These are phyloP conservation scores for Wickerhamomyces subpelliculosus DNA, from an alignment of 805 yeast species.

Conservation along the genomic window DNA sequence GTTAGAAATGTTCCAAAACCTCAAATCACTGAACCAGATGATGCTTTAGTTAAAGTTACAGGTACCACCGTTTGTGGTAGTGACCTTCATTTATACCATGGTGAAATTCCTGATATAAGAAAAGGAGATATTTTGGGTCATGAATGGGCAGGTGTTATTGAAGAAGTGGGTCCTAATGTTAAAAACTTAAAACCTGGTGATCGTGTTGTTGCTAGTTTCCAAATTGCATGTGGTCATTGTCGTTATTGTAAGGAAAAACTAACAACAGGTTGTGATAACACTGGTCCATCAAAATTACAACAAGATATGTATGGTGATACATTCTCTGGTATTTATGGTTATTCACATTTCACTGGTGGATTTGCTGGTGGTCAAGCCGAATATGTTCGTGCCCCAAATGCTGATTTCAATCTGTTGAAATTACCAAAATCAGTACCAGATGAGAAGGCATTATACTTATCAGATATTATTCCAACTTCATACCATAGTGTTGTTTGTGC, in stretches of 20 bases:
- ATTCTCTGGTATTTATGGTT: background rate
- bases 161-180: slow-evolving; percentile 39
- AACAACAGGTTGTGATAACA: background rate
- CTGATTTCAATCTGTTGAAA: background rate
- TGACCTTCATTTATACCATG: slow-evolving; percentile 51
- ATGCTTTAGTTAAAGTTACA: slow-evolving; percentile 30
- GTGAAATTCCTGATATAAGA: slow-evolving; percentile 30
- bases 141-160: slow-evolving; percentile 50
- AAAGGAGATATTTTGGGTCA: slow-evolving; percentile 38
- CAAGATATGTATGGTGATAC: background rate
- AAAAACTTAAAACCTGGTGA: slow-evolving; percentile 43
- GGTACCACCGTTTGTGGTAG: slow-evolving; percentile 46
- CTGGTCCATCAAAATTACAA: background rate
- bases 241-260: background rate
- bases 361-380: background rate
- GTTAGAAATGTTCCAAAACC: slow-evolving; percentile 22
- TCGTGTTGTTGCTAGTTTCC: slow-evolving; percentile 31
- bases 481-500: background rate
- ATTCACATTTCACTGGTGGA: background rate
- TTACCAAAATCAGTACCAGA: background rate
- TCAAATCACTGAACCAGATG: slow-evolving; percentile 23
- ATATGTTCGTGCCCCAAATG: background rate
- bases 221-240: background rate
- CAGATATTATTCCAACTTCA: background rate
- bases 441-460: background rate